Conservation (phyloP, 208 protist species). For the Porcisia hertigi region DNA sequence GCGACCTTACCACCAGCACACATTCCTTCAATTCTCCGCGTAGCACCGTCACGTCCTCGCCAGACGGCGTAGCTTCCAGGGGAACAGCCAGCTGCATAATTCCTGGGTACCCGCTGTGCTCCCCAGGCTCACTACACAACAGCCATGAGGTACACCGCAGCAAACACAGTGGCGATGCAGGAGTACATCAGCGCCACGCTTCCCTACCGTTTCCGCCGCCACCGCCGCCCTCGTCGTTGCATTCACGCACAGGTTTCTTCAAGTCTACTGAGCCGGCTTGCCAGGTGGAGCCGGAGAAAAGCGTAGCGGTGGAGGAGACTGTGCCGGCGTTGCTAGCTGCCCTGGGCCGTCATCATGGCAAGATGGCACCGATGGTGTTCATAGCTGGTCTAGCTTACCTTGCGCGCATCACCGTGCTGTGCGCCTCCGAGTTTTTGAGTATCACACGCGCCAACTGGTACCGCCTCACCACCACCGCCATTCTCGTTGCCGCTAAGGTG, state of each 20-base stretch:
- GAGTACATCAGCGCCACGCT: not conserved
- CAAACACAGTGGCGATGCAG: not conserved
- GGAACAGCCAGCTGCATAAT: not conserved
- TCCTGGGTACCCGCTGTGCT: constrained; percentile 16
- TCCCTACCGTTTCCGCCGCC: not conserved
- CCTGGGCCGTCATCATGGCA: constrained; percentile 30
- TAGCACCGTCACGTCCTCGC: constrained; percentile 23
- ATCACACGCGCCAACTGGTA: constrained; percentile 83
- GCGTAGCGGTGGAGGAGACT: constrained; percentile 7
- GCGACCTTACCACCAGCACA: constrained; percentile 32
- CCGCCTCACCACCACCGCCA: constrained; percentile 60
- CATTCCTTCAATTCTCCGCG: constrained; percentile 53
- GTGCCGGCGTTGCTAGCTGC: constrained; percentile 26
- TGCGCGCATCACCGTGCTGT: constrained; percentile 54
- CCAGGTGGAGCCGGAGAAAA: constrained; percentile 4
- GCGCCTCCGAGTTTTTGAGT: constrained; percentile 44
- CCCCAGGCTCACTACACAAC: constrained; percentile 4
- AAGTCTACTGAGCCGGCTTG: constrained; percentile 12
- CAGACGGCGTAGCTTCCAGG: not conserved
- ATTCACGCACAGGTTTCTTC: constrained; percentile 11
- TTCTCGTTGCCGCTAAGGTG: constrained; percentile 87
- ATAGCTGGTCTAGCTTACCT: constrained; percentile 82
- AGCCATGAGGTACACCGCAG: constrained; percentile 9
- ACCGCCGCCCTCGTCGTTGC: not conserved
- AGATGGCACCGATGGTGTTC: constrained; percentile 72